Evolutionary conservation across 2,329 filamentous ascomycete genomes (phyloP).

Genomic region (Sporothrix brasiliensis): DNA sequence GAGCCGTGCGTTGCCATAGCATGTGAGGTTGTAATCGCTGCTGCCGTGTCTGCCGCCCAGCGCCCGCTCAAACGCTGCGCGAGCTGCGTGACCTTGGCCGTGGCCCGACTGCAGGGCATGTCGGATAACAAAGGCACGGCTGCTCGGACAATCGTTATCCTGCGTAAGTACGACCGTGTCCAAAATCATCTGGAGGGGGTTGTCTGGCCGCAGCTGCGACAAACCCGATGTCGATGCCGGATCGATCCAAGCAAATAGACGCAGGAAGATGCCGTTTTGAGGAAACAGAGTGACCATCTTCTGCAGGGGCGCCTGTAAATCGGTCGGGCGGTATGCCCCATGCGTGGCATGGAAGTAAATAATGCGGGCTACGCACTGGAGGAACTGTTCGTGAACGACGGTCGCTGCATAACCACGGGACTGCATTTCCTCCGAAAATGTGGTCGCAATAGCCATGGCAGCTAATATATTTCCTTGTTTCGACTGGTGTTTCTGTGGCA

Average conservation of each 20-base stretch:
- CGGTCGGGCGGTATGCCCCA: slow-evolving; percentile 67
- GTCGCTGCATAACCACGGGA: slow-evolving; percentile 43
- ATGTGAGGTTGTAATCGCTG: slow-evolving; percentile 13
- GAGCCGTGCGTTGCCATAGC: slow-evolving; percentile 47
- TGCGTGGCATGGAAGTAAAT: slow-evolving; percentile 66
- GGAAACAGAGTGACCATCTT: slow-evolving; percentile 68
- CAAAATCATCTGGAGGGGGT: slow-evolving; percentile 72
- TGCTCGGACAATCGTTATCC: slow-evolving; percentile 48
- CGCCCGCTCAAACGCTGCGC: slow-evolving; percentile 57
- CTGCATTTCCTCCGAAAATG: slow-evolving; percentile 50
- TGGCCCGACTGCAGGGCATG: slow-evolving; percentile 54
- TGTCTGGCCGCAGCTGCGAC: slow-evolving; percentile 64
- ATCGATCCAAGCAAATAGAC: slow-evolving; percentile 73
- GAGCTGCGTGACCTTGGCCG: slow-evolving; percentile 55
- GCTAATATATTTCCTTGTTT: slow-evolving; percentile 60
- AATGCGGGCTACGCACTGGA: slow-evolving; percentile 66
- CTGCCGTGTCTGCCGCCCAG: slow-evolving; percentile 43
- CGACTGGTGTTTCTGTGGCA: slow-evolving; percentile 43
- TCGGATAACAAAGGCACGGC: slow-evolving; percentile 55
- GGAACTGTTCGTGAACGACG: slow-evolving; percentile 61
- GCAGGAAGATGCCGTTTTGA: slow-evolving; percentile 73
- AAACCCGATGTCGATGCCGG: slow-evolving; percentile 42
- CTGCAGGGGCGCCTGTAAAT: slow-evolving; percentile 64
- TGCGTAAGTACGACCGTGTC: slow-evolving; percentile 52
- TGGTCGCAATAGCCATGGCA: slow-evolving; percentile 49